A percentile compares a stretch with the other conserved stretches of the same genome.
Conservation (phyloP, 495 filamentous ascomycete species). For the Trypethelium eluteriae region DNA sequence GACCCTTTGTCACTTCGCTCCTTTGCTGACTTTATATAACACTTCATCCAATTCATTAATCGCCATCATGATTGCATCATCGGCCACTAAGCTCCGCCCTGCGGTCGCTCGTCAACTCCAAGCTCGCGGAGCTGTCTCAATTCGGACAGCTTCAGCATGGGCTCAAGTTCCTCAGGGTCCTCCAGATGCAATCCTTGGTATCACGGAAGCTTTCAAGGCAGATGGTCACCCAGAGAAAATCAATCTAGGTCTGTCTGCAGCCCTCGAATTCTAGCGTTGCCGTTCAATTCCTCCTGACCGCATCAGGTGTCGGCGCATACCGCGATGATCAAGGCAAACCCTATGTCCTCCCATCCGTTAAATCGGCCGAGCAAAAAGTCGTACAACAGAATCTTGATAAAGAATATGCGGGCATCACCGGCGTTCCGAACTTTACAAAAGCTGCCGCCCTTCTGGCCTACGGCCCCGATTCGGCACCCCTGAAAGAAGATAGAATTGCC, state of each 20-base stretch:
- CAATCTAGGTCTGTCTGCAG: slow-evolving; percentile 71
- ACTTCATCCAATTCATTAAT: background rate
- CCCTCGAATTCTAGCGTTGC: background rate
- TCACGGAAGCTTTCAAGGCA: slow-evolving; percentile 98
- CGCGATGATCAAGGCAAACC: slow-evolving; percentile 95
- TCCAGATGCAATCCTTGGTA: slow-evolving; percentile 47
- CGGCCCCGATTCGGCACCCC: slow-evolving; percentile 63
- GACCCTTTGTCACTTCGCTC: background rate
- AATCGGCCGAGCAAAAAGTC: slow-evolving; percentile 79
- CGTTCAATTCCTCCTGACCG: background rate
- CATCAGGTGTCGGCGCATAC: slow-evolving; percentile 66
- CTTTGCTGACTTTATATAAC: no score
- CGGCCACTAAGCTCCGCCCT: background rate
- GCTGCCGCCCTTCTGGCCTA: slow-evolving; percentile 88
- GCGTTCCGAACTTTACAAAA: slow-evolving; percentile 86
- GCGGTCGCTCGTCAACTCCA: slow-evolving; percentile 9
- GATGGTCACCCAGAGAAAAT: slow-evolving; percentile 89
- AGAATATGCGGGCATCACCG: slow-evolving; percentile 96
- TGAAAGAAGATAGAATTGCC: slow-evolving; percentile 71
- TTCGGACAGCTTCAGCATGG: slow-evolving; percentile 29
- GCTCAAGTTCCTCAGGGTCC: slow-evolving; percentile 29
- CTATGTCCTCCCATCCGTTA: slow-evolving; percentile 91
- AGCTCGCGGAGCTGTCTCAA: slow-evolving; percentile 7
- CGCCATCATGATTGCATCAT: slow-evolving; percentile 12
- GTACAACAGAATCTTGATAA: slow-evolving; percentile 74